Evolutionary conservation across 306 rosid species (phyloP), one percentile per base, ranked within the genome.

Genomic region (Urtica urens): DNA sequence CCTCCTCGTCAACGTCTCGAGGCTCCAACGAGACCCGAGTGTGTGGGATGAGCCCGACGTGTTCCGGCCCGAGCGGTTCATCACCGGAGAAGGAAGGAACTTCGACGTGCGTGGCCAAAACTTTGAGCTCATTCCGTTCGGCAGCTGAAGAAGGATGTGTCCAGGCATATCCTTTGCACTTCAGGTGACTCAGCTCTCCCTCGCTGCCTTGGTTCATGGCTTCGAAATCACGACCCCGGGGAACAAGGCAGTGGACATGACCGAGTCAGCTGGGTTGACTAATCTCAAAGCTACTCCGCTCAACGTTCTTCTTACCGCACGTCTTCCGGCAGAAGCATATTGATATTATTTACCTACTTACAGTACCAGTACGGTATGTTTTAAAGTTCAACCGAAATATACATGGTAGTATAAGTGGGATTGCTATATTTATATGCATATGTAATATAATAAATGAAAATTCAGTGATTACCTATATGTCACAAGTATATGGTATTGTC

Each of bases 71-170:
- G 62, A 71, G 23, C 55, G 72, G 5, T 71, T 71, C 8, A 48
- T 71, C 10, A 49, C 54, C 1, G 17, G 18, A 13, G n/a, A n/a
- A n/a, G 33, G 19, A 1, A 33, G 26, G 2, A 51, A 47, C 27
- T 2, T 51, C 3, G 69, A 66, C 17, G 46, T 60, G 12, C 39
- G 58, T 38, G 73, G 66, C 2, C 50, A 60, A 1, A 25, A 34
- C 20, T 62, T 60, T 1, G 49, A 65, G 11, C n/a, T 59, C 12
- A 55, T 60, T 23, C 72, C 72, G 27, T 71, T 71, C 18, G 68
- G 68, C 13, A 55, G 64, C 0, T 71, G 76, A 3, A 57, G 75
- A 28, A 70, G 70, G 44, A 38, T 59, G 1, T 64, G 76, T 8
- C 76, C 72, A 0, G 68, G 60, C 30, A 11, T 71, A 2, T 48